phyloP scores from a whole-genome alignment of 495 filamentous ascomycete genomes.

The Trichocladium uniseriatum region DNA sequence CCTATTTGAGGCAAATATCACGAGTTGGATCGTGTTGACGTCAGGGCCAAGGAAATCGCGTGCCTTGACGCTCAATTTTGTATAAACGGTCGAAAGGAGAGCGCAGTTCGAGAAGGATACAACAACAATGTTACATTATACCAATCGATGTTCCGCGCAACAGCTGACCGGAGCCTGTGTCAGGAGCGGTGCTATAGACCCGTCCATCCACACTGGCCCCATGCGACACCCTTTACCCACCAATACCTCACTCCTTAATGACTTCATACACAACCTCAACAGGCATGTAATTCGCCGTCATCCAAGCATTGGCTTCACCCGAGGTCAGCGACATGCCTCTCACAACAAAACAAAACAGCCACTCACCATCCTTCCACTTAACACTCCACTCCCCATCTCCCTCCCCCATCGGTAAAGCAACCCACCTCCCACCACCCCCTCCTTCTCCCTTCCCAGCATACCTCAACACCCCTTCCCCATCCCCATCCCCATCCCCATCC shows the following conservation, averaged over 20 bases:
- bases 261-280: conserved; percentile 28
- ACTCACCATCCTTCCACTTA: conserved; percentile 33
- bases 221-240: neutral
- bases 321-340: neutral
- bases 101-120: too few relatives aligned
- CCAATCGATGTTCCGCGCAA: too few relatives aligned
- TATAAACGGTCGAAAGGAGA: too few relatives aligned
- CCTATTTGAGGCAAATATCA: conserved; percentile 2
- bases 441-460: neutral
- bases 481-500: conserved; percentile 20
- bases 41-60: neutral
- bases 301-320: conserved; percentile 22
- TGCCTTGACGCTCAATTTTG: neutral
- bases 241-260: neutral
- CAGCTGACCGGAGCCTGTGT: too few relatives aligned
- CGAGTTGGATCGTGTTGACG: neutral
- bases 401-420: conserved; percentile 24
- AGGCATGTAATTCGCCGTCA: conserved; percentile 29
- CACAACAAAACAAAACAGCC: neutral
- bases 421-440: conserved; percentile 29
- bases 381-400: conserved; percentile 22
- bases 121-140: too few relatives aligned
- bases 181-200: too few relatives aligned
- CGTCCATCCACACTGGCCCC: too few relatives aligned
- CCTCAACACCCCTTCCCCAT: neutral